phyloP scores from a whole-genome alignment of 1,284 basidiomycete species.

The Lentinula novae-zelandiae region DNA sequence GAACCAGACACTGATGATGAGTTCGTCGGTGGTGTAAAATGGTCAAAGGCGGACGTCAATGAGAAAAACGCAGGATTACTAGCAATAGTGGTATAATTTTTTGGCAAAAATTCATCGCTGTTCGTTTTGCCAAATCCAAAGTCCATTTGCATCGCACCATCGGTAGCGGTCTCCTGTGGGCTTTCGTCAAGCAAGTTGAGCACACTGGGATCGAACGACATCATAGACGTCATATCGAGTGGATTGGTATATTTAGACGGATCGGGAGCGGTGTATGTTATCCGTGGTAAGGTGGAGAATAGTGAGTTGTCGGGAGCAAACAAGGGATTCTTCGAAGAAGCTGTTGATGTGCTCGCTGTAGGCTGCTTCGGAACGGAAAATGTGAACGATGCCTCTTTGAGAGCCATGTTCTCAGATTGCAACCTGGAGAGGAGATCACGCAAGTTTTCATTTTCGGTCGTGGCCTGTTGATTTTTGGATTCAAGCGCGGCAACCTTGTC shows the following conservation, averaged over 20 bases:
- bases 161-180: constrained; percentile 44
- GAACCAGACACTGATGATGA: constrained; percentile 15
- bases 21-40: constrained; percentile 27
- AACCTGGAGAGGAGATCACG: constrained; percentile 74
- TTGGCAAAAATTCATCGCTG: constrained; percentile 8
- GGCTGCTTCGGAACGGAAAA: constrained; percentile 58
- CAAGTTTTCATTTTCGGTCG: constrained; percentile 73
- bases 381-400: constrained; percentile 73
- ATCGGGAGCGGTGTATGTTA: constrained; percentile 14
- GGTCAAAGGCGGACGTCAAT: constrained; percentile 62
- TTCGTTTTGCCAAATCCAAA: constrained; percentile 46
- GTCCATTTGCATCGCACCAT: constrained; percentile 60
- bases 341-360: constrained; percentile 17
- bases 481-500: constrained; percentile 79
- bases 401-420: constrained; percentile 71
- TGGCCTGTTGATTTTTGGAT: constrained; percentile 64
- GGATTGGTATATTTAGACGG: constrained; percentile 34
- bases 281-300: constrained; percentile 18
- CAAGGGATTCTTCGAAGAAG: constrained; percentile 3
- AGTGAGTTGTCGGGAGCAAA: constrained; percentile 20
- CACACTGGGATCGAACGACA: constrained; percentile 60
- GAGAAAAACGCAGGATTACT: constrained; percentile 79
- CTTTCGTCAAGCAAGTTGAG: constrained; percentile 60
- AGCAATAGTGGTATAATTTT: constrained; percentile 65
- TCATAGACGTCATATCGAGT: constrained; percentile 61